A percentile compares a stretch with the other conserved stretches of the same genome.
Evolutionary conservation across 208 protist genomes (phyloP).

Genomic region (Kentomonas sorsogonicus): DNA sequence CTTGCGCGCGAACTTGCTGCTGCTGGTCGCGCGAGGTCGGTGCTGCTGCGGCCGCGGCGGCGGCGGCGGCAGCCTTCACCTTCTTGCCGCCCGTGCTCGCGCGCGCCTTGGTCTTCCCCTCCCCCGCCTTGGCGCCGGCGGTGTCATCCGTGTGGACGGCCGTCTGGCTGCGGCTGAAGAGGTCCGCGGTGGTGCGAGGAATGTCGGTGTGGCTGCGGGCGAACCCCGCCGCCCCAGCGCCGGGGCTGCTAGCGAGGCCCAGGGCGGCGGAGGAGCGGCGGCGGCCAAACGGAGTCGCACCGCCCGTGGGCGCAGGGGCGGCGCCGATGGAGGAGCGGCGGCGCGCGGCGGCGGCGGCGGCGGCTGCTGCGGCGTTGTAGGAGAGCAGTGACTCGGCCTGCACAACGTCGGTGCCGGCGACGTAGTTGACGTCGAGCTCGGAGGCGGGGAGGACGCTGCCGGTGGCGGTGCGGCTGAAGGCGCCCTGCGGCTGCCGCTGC

Average conservation of each 20-base stretch:
- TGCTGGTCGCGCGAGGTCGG: no score
- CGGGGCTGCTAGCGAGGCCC: no score
- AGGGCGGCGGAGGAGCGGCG: no score
- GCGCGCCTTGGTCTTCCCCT: not conserved
- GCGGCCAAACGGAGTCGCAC: no score
- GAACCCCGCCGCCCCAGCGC: slow-evolving; percentile 9
- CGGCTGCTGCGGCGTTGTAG: slow-evolving; percentile 58
- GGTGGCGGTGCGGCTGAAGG: slow-evolving; percentile 27
- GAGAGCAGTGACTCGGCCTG: slow-evolving; percentile 35
- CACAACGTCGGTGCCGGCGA: slow-evolving; percentile 40
- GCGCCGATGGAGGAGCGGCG: not conserved
- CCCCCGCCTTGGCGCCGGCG: slow-evolving; percentile 5
- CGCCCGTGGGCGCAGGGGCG: not conserved
- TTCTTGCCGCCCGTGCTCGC: no score
- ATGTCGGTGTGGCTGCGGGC: slow-evolving; percentile 27
- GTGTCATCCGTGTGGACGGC: not conserved
- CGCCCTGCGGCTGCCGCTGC: slow-evolving; percentile 5
- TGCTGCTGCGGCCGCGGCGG: no score
- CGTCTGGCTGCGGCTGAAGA: slow-evolving; percentile 15
- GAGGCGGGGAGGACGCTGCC: slow-evolving; percentile 43
- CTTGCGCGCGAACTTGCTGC: no score
- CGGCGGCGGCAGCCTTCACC: no score
- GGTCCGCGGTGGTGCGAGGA: not conserved
- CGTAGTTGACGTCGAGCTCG: slow-evolving; percentile 46
- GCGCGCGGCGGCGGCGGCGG: slow-evolving; percentile 30